These are phyloP conservation scores for Gossypium schwendimanii DNA, from an alignment of 441 rosid genomes.

Conservation along the genomic window DNA sequence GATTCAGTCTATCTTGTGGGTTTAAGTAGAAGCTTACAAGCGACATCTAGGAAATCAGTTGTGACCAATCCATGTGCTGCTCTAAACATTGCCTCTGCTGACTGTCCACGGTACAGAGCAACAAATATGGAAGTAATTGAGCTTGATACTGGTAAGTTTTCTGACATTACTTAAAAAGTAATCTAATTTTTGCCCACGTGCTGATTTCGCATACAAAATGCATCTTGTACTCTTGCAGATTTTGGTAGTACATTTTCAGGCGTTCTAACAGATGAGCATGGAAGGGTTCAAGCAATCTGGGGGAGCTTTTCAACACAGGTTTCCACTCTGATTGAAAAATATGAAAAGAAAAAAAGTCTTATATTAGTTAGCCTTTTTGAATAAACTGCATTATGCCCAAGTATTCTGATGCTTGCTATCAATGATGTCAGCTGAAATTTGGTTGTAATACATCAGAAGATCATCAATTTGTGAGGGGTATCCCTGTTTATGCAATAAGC, in stretches of 20 bases:
- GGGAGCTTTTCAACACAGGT: constrained; percentile 98
- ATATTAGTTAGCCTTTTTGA: constrained; percentile 9
- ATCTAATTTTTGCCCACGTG: constrained; percentile 3
- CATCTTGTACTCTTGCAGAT: constrained; percentile 41
- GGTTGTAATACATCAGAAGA: constrained; percentile 76
- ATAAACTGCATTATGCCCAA: not conserved
- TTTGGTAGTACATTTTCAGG: constrained; percentile 95
- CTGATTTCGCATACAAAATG: constrained; percentile 8
- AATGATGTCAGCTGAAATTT: constrained; percentile 55
- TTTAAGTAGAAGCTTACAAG: constrained; percentile 78
- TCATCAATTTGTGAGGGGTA: constrained; percentile 86
- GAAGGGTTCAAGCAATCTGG: constrained; percentile 94
- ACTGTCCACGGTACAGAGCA: constrained; percentile 86
- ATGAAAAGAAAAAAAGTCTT: constrained; percentile 8
- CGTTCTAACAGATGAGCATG: constrained; percentile 77
- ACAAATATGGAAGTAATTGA: constrained; percentile 97
- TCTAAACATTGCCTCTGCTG: constrained; percentile 71
- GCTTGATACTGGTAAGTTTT: constrained; percentile 74
- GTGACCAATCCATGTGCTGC: constrained; percentile 92
- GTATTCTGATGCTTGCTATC: constrained; percentile 13
- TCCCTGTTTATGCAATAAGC: constrained; percentile 70
- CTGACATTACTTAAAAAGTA: not conserved
- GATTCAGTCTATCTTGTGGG: constrained; percentile 90
- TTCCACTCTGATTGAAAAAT: constrained; percentile 12
- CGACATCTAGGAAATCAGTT: constrained; percentile 87